phyloP scores from a whole-genome alignment of 495 filamentous ascomycete species.

The Hypoxylon trugodes region DNA sequence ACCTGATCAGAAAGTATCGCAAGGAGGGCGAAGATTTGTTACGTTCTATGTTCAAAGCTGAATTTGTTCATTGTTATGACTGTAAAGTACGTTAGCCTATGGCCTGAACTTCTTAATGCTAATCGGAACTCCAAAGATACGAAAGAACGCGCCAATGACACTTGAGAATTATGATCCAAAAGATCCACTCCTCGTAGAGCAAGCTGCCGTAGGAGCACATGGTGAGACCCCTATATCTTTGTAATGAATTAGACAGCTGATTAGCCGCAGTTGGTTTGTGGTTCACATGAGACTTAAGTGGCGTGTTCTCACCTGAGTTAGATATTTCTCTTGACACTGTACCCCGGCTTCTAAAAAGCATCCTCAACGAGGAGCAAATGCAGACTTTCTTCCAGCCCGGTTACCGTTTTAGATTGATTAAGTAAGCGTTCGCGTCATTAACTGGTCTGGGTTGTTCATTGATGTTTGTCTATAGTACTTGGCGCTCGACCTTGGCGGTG shows the following conservation, averaged over 20 bases:
- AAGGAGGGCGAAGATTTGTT: slow-evolving; percentile 6
- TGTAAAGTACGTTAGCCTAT: slow-evolving; percentile 2
- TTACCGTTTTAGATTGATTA: slow-evolving; percentile 20
- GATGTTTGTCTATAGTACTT: not conserved
- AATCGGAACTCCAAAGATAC: slow-evolving; percentile 1
- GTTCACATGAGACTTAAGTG: not conserved
- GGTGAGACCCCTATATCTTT: not conserved
- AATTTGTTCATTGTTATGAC: slow-evolving; percentile 19
- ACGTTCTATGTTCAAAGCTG: slow-evolving; percentile 7
- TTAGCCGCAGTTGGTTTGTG: slow-evolving; percentile 8
- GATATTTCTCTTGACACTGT: slow-evolving; percentile 23
- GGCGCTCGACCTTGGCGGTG: slow-evolving; percentile 13
- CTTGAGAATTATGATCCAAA: slow-evolving; percentile 16
- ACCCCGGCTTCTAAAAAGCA: slow-evolving; percentile 10
- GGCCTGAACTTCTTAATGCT: not conserved
- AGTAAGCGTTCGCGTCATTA: not conserved
- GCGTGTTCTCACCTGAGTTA: not conserved
- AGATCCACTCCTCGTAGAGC: slow-evolving; percentile 16
- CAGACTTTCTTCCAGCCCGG: slow-evolving; percentile 7
- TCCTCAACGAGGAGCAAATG: slow-evolving; percentile 19
- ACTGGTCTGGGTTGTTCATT: not conserved
- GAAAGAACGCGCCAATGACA: slow-evolving; percentile 18
- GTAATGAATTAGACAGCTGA: not conserved
- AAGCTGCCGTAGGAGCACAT: slow-evolving; percentile 17
- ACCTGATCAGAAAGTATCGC: slow-evolving; percentile 3